Evolutionary conservation across 2,329 filamentous ascomycete species (phyloP), one percentile per base, ranked within the genome.

Genomic region (Colletotrichum sp.): DNA sequence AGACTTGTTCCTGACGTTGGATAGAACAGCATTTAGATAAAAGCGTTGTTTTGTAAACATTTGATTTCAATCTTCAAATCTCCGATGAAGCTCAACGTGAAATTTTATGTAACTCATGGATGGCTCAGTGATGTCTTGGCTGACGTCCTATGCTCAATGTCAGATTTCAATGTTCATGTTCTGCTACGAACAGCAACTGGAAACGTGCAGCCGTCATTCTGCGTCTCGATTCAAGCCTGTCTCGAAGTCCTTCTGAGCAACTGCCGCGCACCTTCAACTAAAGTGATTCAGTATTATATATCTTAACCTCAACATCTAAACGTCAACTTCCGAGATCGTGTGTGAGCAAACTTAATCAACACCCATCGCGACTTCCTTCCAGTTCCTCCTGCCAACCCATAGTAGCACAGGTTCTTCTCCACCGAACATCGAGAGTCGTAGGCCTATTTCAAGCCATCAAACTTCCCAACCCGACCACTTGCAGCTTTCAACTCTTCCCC

Each of bases 11-110:
- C 34, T 43, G 61, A 28, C 21, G 34, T 63, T 43, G 24, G 61
- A 43, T 63, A 26, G 61, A 43, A 43, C 61, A 63, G 58, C 58
- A 63, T 63, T 43, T 13, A 38, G 34, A 63, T 13, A 63, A 62
- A 32, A 62, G 30, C 30, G 30, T 34, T 62, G 21, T 26, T n/a
- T 43, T 18, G 13, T 21, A 52, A 52, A 52, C 43, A 52, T 21
- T 52, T 52, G 43, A 52, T 52, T 52, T 21, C n/a, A 52, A 52
- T 52, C 5, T 52, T 52, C n/a, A 13, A n/a, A n/a, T n/a, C n/a
- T n/a, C n/a, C n/a, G n/a, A n/a, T n/a, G n/a, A n/a, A n/a, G n/a
- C n/a, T n/a, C n/a, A n/a, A n/a, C n/a, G n/a, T n/a, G n/a, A n/a
- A n/a, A n/a, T n/a, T n/a, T n/a, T n/a, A n/a, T n/a, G n/a, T n/a